phyloP scores from a whole-genome alignment of 2,329 filamentous ascomycete genomes.

The Proliferodiscus dingleyae region DNA sequence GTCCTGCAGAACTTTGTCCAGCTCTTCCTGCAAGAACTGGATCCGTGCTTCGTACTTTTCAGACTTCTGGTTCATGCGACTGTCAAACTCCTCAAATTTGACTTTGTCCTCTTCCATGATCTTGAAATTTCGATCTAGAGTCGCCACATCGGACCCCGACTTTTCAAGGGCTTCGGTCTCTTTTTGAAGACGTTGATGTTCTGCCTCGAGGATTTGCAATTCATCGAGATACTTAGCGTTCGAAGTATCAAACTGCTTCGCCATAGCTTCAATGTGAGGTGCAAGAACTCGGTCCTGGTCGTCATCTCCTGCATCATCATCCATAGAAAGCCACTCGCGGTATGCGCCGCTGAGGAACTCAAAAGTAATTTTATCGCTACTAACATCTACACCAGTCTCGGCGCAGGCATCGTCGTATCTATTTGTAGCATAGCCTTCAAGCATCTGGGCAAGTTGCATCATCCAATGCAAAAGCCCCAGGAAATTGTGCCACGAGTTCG shows the following conservation, averaged over 20 bases:
- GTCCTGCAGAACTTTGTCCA: slow-evolving; percentile 72
- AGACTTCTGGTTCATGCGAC: slow-evolving; percentile 73
- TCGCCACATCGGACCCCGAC: slow-evolving; percentile 74
- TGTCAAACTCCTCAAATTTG: slow-evolving; percentile 95
- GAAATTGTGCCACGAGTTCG: slow-evolving; percentile 90
- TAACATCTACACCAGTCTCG: slow-evolving; percentile 82
- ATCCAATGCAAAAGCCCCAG: slow-evolving; percentile 95
- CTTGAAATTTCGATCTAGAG: slow-evolving; percentile 83
- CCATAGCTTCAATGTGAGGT: slow-evolving; percentile 86
- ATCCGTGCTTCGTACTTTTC: slow-evolving; percentile 84
- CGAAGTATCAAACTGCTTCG: slow-evolving; percentile 74
- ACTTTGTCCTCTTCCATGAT: slow-evolving; percentile 91
- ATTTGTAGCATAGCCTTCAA: slow-evolving; percentile 74
- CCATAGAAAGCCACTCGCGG: slow-evolving; percentile 87
- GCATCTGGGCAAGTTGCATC: slow-evolving; percentile 95
- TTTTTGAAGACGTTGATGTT: slow-evolving; percentile 73
- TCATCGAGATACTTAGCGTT: slow-evolving; percentile 84
- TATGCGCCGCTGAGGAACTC: slow-evolving; percentile 88
- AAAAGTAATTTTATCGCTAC: slow-evolving; percentile 88
- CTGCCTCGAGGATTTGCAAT: slow-evolving; percentile 77
- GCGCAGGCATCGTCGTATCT: slow-evolving; percentile 87
- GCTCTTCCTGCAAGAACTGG: slow-evolving; percentile 77
- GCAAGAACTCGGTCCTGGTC: slow-evolving; percentile 72
- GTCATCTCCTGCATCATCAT: slow-evolving; percentile 83
- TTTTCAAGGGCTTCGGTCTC: slow-evolving; percentile 90